Evolutionary conservation across 768 basidiomycete species (phyloP), one percentile per base, ranked within the genome.

Genomic region (Suillus discolor): DNA sequence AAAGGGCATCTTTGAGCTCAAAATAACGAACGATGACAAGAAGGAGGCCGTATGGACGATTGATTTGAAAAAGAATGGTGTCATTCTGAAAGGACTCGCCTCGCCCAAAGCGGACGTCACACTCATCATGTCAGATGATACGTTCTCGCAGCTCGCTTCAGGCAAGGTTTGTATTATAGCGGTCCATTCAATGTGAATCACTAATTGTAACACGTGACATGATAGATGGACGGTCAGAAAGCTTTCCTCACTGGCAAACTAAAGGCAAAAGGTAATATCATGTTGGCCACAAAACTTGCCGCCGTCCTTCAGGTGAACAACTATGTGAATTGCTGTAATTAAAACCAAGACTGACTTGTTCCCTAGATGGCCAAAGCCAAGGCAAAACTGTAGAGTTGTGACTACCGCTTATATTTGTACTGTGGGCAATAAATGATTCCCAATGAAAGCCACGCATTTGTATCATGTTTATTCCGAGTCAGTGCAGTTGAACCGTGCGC

Each of bases 171-270:
- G 80, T 68, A 62, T 18, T 15, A 25, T 31, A 3, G 25, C n/a
- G 16, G 13, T 44, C 9, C 44, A 49, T 34, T 64, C 16, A 25
- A 23, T 20, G 13, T 39, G n/a, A 16, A 20, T 49, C 49, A 65
- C 60, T 54, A 31, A 53, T 51, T 13, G 13, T 39, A 39, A 39
- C 53, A 11, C 7, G 3, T 45, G 20, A 28, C 42, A n/a, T 55
- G 59, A 36, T 67, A 94, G 90, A 81, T 91, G 54, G 94, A 92
- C 71, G 95, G 93, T 23, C 96, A 97, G 79, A 96, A 95, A 75
- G 95, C 95, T 25, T 97, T 96, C 82, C 94, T 98, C 92, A 93
- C 92, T 8, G 96, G 96, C 36, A 92, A 93, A 74, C 86, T 97
- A 60, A 97, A 96, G 86, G 91, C 92, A 18, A 91, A 86, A 75